Evolutionary conservation across 768 basidiomycete species (phyloP), one percentile per base, ranked within the genome.

Genomic region (Hortiboletus campestris): DNA sequence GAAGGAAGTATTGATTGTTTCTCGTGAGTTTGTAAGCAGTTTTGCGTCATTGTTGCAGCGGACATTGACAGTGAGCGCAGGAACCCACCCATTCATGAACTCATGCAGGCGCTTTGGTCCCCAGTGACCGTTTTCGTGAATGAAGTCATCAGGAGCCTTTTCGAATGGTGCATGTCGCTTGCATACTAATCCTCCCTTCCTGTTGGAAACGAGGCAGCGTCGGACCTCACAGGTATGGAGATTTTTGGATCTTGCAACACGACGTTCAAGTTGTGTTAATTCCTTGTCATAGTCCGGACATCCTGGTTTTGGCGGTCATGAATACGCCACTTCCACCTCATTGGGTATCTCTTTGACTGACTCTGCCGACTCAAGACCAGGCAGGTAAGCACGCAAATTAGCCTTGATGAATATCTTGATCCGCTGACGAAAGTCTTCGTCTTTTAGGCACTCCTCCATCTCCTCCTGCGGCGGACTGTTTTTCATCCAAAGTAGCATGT

Each of bases 11-110:
- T 74, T 66, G 19, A 53, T 66, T 0, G 77, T 77, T 3, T 75
- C 73, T 0, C 20, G 8, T 0, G 72, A 69, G 62, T 73, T 74
- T 0, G 73, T 75, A 0, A 80, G 20, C 0, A 81, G 55, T 46
- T 81, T 80, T 0, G 43, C 42, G 51, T 82, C 75, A 49, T 79
- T 72, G 53, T 82, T 81, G 53, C 72, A 76, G 0, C 66, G 57
- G 0, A 51, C 48, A 29, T 63, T 58, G 5, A 67, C 29, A 0
- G 67, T 29, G 2, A 78, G 58, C 0, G 49, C 49, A 0, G 73
- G 74, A 13, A 51, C 70, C 63, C 14, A 76, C 0, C 16, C 20
- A 17, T 58, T 58, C 16, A 58, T 20, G 2, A 41, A 46, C 2
- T 20, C 19, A 4, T 46, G 22, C 0, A 19, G 5, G 0, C 20